Evolutionary conservation across 148 eudicot species (phyloP).

Genomic region (Persicaria tinctoria): DNA sequence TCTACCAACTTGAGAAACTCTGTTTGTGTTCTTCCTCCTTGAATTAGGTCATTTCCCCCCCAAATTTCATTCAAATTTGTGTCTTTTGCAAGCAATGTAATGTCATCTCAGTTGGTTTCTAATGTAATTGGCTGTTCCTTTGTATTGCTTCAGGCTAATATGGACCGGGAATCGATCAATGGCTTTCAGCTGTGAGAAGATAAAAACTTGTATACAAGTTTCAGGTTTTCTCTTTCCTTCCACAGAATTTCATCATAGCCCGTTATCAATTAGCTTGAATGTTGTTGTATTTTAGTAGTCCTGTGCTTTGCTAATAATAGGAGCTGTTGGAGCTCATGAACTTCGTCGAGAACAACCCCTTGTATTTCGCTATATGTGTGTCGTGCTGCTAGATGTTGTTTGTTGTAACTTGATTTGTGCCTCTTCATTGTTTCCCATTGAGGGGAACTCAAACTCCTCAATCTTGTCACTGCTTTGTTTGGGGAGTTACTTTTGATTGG

Average conservation of each 20-base stretch:
- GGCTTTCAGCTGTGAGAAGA: conserved; percentile 6
- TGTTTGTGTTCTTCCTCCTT: conserved; percentile 14
- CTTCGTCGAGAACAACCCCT: background rate
- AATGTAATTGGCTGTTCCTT: background rate
- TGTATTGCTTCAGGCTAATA: background rate
- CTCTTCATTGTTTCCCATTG: background rate
- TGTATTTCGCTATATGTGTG: background rate
- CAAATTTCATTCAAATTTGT: background rate
- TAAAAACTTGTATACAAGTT: background rate
- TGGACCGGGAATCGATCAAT: conserved; percentile 10
- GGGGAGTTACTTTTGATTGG: too few relatives aligned
- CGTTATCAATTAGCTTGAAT: background rate
- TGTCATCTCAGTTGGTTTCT: background rate
- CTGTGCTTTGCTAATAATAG: background rate
- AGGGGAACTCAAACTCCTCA: background rate
- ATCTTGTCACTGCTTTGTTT: too few relatives aligned
- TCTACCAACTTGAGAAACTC: conserved; percentile 57
- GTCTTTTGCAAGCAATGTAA: background rate
- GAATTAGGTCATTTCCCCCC: background rate
- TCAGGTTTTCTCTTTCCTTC: conserved; percentile 6
- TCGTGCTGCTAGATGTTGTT: background rate
- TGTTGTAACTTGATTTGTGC: background rate
- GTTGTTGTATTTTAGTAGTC: background rate
- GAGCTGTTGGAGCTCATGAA: conserved; percentile 6
- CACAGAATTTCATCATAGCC: background rate